Evolutionary conservation across 306 rosid species (phyloP).

Genomic region (Castanospermum australe): DNA sequence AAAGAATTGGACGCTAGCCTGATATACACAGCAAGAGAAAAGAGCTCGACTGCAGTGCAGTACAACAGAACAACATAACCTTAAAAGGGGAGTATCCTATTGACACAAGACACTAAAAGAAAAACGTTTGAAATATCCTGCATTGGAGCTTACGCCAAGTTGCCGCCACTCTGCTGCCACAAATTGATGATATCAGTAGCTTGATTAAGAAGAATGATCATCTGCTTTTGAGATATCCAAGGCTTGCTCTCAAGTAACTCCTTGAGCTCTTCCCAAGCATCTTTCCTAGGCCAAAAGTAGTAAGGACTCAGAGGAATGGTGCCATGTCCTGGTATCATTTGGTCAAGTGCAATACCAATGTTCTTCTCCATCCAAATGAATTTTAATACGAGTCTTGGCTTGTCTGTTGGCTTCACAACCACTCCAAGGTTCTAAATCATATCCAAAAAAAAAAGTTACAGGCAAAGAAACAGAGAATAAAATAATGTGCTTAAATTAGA

Average conservation of each 20-base stretch:
- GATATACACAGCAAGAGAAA: conserved; percentile 19
- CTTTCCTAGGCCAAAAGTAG: conserved; percentile 98
- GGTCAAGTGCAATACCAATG: conserved; percentile 88
- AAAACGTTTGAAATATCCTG: not conserved
- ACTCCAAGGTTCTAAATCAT: conserved; percentile 79
- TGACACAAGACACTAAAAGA: conserved; percentile 1
- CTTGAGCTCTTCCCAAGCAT: conserved; percentile 99
- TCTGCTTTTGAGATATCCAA: conserved; percentile 97
- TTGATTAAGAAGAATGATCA: conserved; percentile 98
- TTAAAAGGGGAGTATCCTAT: conserved; percentile 14
- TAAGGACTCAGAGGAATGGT: conserved; percentile 90
- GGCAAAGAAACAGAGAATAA: not conserved
- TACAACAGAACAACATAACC: conserved; percentile 15
- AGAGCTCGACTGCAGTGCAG: conserved; percentile 10
- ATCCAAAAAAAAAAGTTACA: not conserved
- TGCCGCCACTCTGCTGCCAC: conserved; percentile 99
- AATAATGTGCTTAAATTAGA: not conserved
- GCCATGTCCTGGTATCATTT: conserved; percentile 79
- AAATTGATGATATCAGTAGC: conserved; percentile 93
- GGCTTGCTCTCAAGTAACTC: conserved; percentile 90
- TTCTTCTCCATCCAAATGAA: conserved; percentile 99
- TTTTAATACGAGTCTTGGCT: conserved; percentile 83
- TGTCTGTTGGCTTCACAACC: conserved; percentile 76
- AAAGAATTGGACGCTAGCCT: conserved; percentile 21
- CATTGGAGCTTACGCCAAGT: conserved; percentile 47